These are phyloP conservation scores for Penicillium sp. DNA, from an alignment of 2,329 filamentous ascomycete species.

Conservation along the genomic window DNA sequence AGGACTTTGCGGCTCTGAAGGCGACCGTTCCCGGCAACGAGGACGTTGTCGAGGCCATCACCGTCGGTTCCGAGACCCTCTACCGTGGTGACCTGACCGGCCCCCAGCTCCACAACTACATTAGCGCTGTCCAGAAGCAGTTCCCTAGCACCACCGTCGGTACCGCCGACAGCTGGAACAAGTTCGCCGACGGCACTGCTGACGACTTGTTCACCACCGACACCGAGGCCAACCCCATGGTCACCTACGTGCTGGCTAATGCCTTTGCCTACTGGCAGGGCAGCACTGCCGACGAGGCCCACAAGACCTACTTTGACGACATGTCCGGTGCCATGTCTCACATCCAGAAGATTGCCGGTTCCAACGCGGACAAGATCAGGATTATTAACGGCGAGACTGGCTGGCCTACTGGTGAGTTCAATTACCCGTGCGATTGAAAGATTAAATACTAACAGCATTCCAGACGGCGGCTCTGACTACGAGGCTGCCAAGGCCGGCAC, in stretches of 20 bases:
- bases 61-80: constrained; percentile 68
- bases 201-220: constrained; percentile 55
- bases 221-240: constrained; percentile 45
- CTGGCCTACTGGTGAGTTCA: constrained; percentile 58
- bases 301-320: constrained; percentile 65
- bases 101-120: constrained; percentile 58
- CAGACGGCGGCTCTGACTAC: constrained; percentile 59
- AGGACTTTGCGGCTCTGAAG: constrained; percentile 60
- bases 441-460: neutral
- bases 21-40: constrained; percentile 46
- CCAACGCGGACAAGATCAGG: constrained; percentile 54
- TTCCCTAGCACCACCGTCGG: constrained; percentile 59
- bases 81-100: constrained; percentile 68
- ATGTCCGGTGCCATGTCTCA: constrained; percentile 62
- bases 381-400: constrained; percentile 69
- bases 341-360: constrained; percentile 60
- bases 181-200: constrained; percentile 65
- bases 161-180: constrained; percentile 72
- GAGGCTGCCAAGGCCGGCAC: constrained; percentile 60
- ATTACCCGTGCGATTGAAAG: neutral
- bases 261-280: constrained; percentile 74
- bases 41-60: constrained; percentile 65
- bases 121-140: constrained; percentile 59
- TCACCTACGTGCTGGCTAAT: constrained; percentile 64
- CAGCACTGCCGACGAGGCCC: constrained; percentile 56